Base-by-base conservation (phyloP, 169 alveolate genomes). In the Babesia bovis region DNA sequence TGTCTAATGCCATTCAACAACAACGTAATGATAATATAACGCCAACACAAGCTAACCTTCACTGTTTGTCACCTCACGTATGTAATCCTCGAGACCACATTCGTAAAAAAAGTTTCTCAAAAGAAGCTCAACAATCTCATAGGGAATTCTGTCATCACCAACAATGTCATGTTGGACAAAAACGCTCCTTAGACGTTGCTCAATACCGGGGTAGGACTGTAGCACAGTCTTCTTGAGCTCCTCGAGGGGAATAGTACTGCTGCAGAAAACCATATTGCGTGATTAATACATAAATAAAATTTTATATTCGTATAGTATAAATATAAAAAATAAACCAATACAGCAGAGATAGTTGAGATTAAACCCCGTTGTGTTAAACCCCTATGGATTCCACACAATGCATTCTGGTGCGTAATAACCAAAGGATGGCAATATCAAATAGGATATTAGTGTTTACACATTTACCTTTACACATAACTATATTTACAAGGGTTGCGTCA, bases 31-130 rank as follows among this genome's bases (percentile, higher is more conserved):
- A n/a, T n/a, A n/a, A n/a, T n/a, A n/a, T n/a, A n/a, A n/a, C n/a
- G n/a, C n/a, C n/a, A n/a, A 38, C 7, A 9, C 13, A 38, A 38
- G 13, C 73, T 19, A 59, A 91, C 95, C 95, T 23, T 74, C 58
- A 32, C 59, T 68, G 56, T 85, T 82, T 49, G 87, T 82, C 51
- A 85, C 84, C 51, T 85, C 59, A 42, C 85, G 69, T 21, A 91
- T 89, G 72, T 90, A 87, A 55, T 91, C 95, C 63, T 73, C 85
- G 56, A 91, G 85, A 45, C 94, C 94, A 59, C 86, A 87, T 41
- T 84, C 91, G 89, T 81, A 70, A 19, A 91, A 84, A 68, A 85
- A 83, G 51, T 91, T 94, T 38, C 95, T 85, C 36, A 91, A 61
- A 28, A 91, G 84, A 53, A 93, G 87, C 58, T 91, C 95, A 33